Percentiles rank a stretch among this genome's conserved stretches.
Conservation (phyloP, 495 filamentous ascomycete species). For the Xylaria bambusicola region DNA sequence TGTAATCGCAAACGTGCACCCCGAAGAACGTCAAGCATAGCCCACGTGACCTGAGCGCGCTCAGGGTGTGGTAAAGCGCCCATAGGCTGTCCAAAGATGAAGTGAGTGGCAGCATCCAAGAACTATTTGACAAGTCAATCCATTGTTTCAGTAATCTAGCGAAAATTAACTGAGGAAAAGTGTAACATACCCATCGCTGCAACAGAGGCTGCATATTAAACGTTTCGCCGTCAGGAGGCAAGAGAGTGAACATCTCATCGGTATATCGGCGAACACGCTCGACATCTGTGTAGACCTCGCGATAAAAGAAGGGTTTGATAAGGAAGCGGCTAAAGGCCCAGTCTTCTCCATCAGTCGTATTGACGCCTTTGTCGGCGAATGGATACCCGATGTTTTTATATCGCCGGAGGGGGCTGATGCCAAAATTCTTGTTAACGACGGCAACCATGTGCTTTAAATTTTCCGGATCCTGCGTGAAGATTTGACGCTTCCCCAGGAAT, state of each 20-base stretch:
- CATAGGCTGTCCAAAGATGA: neutral
- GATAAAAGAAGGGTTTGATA: neutral
- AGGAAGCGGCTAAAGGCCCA: neutral
- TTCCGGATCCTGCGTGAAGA: neutral
- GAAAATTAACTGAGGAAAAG: neutral
- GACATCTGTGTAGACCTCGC: neutral
- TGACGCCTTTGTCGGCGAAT: neutral
- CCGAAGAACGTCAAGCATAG: neutral
- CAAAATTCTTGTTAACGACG: neutral
- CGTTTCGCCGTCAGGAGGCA: neutral
- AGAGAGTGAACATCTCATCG: neutral
- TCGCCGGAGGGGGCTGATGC: neutral
- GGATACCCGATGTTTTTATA: neutral
- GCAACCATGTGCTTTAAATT: neutral
- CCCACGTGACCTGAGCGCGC: neutral
- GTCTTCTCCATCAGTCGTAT: neutral
- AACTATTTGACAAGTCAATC: neutral
- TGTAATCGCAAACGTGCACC: neutral
- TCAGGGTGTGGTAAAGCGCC: neutral
- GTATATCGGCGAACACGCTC: neutral
- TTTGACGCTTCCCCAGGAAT: neutral
- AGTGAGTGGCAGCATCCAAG: neutral
- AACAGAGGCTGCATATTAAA: neutral
- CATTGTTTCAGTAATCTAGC: neutral
- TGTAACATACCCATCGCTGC: neutral